phyloP scores from a whole-genome alignment of 495 filamentous ascomycete genomes.

The Neurospora sp. region DNA sequence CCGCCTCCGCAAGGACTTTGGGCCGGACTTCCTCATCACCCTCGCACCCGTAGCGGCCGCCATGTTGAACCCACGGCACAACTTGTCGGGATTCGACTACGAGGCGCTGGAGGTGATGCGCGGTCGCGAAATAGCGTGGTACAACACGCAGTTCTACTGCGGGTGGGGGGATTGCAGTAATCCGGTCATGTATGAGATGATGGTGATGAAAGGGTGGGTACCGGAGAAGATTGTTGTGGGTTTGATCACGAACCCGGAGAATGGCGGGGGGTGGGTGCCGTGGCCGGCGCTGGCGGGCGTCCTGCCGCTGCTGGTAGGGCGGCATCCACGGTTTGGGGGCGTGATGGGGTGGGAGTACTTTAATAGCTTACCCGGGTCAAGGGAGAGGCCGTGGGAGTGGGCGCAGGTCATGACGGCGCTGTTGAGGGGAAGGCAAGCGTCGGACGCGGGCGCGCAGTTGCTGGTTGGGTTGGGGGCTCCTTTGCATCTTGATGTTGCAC shows the following conservation, averaged over 20 bases:
- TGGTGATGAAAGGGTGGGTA: slow-evolving; percentile 70
- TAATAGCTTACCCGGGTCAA: slow-evolving; percentile 54
- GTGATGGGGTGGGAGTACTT: slow-evolving; percentile 90
- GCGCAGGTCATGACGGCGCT: slow-evolving; percentile 36
- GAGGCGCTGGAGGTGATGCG: slow-evolving; percentile 55
- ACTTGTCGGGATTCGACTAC: slow-evolving; percentile 72
- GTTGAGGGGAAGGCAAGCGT: slow-evolving; percentile 13
- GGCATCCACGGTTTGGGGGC: slow-evolving; percentile 51
- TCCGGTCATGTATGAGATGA: slow-evolving; percentile 54
- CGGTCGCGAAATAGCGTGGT: slow-evolving; percentile 62
- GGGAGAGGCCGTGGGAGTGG: slow-evolving; percentile 58
- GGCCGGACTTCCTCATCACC: slow-evolving; percentile 60
- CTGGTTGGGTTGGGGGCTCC: neutral
- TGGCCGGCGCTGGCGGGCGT: slow-evolving; percentile 26
- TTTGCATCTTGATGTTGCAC: neutral
- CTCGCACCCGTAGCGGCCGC: slow-evolving; percentile 73
- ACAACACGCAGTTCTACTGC: slow-evolving; percentile 82
- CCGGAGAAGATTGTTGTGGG: slow-evolving; percentile 65
- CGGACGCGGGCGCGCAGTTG: neutral
- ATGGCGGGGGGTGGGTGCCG: slow-evolving; percentile 43
- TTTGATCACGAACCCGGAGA: slow-evolving; percentile 65
- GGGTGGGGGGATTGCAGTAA: slow-evolving; percentile 57
- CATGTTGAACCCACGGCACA: slow-evolving; percentile 39
- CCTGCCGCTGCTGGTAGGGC: slow-evolving; percentile 23
- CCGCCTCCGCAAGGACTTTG: slow-evolving; percentile 63